A percentile compares a stretch with the other conserved stretches of the same genome.
Conservation (phyloP, 306 rosid genomes). For the Trichosanthes cucumerina region DNA sequence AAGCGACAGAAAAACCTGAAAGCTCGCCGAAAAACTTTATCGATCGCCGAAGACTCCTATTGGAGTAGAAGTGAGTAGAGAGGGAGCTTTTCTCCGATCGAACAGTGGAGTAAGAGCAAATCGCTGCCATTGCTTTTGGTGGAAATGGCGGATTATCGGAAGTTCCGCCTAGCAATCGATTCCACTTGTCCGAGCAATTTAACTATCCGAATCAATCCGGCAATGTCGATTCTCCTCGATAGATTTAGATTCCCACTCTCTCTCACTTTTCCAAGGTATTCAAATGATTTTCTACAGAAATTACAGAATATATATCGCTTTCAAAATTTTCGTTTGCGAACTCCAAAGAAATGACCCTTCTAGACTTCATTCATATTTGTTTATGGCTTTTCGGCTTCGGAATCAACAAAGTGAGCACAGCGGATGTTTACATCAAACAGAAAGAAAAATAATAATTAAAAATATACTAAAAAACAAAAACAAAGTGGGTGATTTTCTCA, state of each 20-base stretch:
- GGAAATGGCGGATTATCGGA: not conserved
- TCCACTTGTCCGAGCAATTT: not conserved
- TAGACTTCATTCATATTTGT: not conserved
- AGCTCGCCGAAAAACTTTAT: conserved; percentile 6
- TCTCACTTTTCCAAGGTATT: not conserved
- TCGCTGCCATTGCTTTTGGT: conserved; percentile 33
- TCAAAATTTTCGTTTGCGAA: too few relatives aligned
- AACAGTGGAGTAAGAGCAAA: conserved; percentile 15
- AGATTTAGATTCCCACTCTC: not conserved
- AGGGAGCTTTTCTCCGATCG: conserved; percentile 25
- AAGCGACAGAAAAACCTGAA: conserved; percentile 18
- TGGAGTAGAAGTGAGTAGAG: conserved; percentile 23
- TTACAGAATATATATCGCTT: not conserved
- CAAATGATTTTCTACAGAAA: not conserved
- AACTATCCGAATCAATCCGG: not conserved
- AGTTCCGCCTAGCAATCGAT: not conserved
- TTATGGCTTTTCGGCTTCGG: conserved; percentile 3
- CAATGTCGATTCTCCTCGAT: not conserved
- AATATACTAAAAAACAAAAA: too few relatives aligned
- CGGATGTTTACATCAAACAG: not conserved
- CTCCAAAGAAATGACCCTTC: not conserved
- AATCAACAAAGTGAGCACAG: not conserved
- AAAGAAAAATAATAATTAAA: not conserved
- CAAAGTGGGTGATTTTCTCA: too few relatives aligned
- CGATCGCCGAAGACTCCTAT: conserved; percentile 23